Percentiles rank a stretch among this genome's conserved stretches.
Conservation (phyloP, 805 yeast species). For the Jamesozyma piceae region DNA sequence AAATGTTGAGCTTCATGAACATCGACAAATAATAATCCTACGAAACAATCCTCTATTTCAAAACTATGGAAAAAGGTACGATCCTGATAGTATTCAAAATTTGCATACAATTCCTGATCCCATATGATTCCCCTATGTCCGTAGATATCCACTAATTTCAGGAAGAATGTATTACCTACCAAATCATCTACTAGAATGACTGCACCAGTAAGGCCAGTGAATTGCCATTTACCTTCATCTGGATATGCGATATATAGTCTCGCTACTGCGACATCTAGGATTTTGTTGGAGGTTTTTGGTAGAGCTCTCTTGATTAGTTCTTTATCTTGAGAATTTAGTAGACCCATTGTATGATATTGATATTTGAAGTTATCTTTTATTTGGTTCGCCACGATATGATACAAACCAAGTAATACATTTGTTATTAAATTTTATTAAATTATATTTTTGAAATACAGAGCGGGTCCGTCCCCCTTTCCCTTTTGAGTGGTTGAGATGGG, state of each 20-base stretch:
- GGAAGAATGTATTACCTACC: constrained; percentile 88
- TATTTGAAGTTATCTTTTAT: neutral
- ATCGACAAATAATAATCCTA: constrained; percentile 84
- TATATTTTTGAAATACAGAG: too few relatives aligned
- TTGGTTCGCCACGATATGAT: too few relatives aligned
- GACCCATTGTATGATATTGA: constrained; percentile 25
- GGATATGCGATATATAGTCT: constrained; percentile 86
- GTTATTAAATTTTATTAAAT: too few relatives aligned
- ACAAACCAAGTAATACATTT: too few relatives aligned
- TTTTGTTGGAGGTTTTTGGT: constrained; percentile 80
- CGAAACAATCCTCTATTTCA: constrained; percentile 82
- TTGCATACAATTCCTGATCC: constrained; percentile 92
- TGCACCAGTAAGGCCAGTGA: constrained; percentile 87
- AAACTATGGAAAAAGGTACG: constrained; percentile 90
- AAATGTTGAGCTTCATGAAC: constrained; percentile 80
- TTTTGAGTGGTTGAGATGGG: too few relatives aligned
- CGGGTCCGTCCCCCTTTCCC: too few relatives aligned
- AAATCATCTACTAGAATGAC: constrained; percentile 79
- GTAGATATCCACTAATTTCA: constrained; percentile 76
- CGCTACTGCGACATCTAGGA: constrained; percentile 85
- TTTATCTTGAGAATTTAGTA: constrained; percentile 53
- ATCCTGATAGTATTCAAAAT: constrained; percentile 86
- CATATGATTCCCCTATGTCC: constrained; percentile 84
- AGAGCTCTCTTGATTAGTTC: constrained; percentile 82
- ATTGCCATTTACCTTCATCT: constrained; percentile 68